Base-by-base conservation (phyloP, 495 filamentous ascomycete genomes). In the Clohesyomyces aquaticus region DNA sequence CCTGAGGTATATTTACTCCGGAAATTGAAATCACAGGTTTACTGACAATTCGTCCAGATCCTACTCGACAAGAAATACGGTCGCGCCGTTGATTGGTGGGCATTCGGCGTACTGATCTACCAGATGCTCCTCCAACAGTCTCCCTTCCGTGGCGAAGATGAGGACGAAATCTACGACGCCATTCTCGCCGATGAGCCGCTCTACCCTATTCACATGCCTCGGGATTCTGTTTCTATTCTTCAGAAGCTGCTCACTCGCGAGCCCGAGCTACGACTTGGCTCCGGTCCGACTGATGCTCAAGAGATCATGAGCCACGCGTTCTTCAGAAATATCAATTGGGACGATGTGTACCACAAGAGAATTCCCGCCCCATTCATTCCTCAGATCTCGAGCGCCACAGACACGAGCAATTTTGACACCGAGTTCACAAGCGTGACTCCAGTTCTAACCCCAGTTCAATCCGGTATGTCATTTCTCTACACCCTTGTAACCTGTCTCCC, bases 91-190 rank as follows among this genome's bases (percentile, higher is more conserved):
- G 94, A 99, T 75, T 99, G 94, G 94, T 99, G 94, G 94, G 94
- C 94, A n/a, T 99, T 99, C 75, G 94, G 94, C 71, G 94, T 99
- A 32, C 80, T 99, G 62, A 99, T 99, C 65, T 99, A 99, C 76
- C 94, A 99, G 79, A 99, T 99, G 94, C 87, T 99, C 45, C 85
- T 99, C 42, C 94, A 99, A 72, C 94, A 99, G 73, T 97, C 93
- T 23, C 94, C 94, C 2, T 99, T 99, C 89, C 89, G 94, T 72
- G 94, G 94, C 71, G 94, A 99, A 74, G 94, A 99, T 72, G 94
- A 99, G 73, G 94, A 99, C 77, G 94, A 99, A 77, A 99, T 99
- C 65, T 99, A 99, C 83, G 94, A 99, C 71, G 93, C 94, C 46
- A 98, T 99, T 76, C 87, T 99, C 57, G 91, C 95, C 0, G 94